These are phyloP conservation scores for Gyromitra esculenta DNA, from an alignment of 2,329 filamentous ascomycete genomes.

Conservation along the genomic window DNA sequence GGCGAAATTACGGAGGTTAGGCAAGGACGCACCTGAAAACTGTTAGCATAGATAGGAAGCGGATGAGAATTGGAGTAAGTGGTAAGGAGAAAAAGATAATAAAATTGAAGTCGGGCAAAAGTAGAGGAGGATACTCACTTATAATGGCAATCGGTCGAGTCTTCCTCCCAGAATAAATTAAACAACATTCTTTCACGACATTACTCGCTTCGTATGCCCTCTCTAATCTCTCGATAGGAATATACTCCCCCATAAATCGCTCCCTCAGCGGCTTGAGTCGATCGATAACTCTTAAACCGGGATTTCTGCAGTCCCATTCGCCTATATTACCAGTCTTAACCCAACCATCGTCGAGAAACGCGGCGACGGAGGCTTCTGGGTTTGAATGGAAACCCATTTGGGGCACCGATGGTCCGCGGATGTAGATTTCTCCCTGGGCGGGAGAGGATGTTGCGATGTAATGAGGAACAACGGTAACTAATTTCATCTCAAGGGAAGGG, in stretches of 20 bases:
- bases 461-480: slow-evolving; percentile 20
- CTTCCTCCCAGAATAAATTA: slow-evolving; percentile 42
- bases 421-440: slow-evolving; percentile 40
- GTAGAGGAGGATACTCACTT: slow-evolving; percentile 1
- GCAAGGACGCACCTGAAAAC: neutral
- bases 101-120: neutral
- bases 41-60: slow-evolving; percentile 2
- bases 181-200: slow-evolving; percentile 44
- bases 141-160: slow-evolving; percentile 39
- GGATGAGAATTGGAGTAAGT: neutral
- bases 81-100: neutral
- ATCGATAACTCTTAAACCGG: slow-evolving; percentile 39
- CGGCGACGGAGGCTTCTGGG: slow-evolving; percentile 24
- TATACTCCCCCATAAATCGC: slow-evolving; percentile 47
- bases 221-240: slow-evolving; percentile 46
- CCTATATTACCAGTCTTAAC: slow-evolving; percentile 40
- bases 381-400: slow-evolving; percentile 14
- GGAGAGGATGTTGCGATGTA: slow-evolving; percentile 21
- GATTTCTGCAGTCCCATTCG: slow-evolving; percentile 37
- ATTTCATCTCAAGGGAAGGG: slow-evolving; percentile 46
- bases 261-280: slow-evolving; percentile 19
- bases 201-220: slow-evolving; percentile 33
- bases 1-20: slow-evolving; percentile 19
- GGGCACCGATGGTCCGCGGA: slow-evolving; percentile 52
- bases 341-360: slow-evolving; percentile 44